phyloP scores from a whole-genome alignment of 2,329 filamentous ascomycete species.

The Fusarium mundagurra region DNA sequence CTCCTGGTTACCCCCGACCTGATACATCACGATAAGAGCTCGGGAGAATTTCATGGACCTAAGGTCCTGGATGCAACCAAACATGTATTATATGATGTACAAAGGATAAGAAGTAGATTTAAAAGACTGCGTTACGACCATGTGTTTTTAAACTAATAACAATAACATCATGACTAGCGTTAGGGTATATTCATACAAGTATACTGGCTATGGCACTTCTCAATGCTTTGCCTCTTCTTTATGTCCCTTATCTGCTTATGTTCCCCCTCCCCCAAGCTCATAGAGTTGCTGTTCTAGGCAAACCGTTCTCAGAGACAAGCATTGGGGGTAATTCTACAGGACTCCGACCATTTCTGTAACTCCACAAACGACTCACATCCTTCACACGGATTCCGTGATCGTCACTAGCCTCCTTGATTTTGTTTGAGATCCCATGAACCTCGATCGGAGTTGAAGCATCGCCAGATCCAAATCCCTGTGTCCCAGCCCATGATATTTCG shows the following conservation, averaged over 20 bases:
- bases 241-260: neutral
- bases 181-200: neutral
- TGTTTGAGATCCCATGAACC: slow-evolving; percentile 47
- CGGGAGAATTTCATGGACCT: neutral
- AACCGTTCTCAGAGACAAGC: slow-evolving; percentile 49
- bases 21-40: neutral
- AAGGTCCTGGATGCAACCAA: neutral
- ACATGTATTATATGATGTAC: neutral
- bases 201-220: neutral
- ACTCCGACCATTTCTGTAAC: slow-evolving; percentile 68
- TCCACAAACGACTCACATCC: slow-evolving; percentile 70
- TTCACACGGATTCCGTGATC: slow-evolving; percentile 60
- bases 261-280: slow-evolving; percentile 30
- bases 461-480: slow-evolving; percentile 49
- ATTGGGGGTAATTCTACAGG: slow-evolving; percentile 56
- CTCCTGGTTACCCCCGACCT: neutral
- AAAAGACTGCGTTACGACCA: neutral
- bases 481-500: slow-evolving; percentile 58
- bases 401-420: slow-evolving; percentile 40
- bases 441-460: slow-evolving; percentile 50
- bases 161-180: too few species aligned
- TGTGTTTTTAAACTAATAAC: neutral
- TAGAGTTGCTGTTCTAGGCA: slow-evolving; percentile 53
- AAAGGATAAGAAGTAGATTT: neutral
- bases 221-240: neutral